These are phyloP conservation scores for Tolypocladium capitatum DNA, from an alignment of 2,329 filamentous ascomycete genomes.

Conservation along the genomic window DNA sequence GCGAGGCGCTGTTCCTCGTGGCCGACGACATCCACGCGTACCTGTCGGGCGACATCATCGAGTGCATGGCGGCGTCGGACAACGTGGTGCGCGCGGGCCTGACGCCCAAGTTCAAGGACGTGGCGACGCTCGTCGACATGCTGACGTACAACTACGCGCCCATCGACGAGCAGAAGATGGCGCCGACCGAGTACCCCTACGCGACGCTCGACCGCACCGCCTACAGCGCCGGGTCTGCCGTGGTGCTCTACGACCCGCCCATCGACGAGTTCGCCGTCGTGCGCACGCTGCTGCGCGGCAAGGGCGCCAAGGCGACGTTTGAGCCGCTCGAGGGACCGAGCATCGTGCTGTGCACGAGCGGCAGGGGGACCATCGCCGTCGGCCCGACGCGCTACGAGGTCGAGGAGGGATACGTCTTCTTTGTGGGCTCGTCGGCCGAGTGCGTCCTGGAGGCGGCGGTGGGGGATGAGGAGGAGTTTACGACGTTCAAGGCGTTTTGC, in stretches of 20 bases:
- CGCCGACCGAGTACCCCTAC: conserved; percentile 73
- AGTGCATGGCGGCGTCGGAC: conserved; percentile 98
- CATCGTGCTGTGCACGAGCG: conserved; percentile 80
- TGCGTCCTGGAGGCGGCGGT: conserved; percentile 59
- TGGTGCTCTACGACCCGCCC: conserved; percentile 78
- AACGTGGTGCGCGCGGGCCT: conserved; percentile 96
- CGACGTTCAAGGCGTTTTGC: conserved; percentile 88
- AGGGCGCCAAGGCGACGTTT: conserved; percentile 73
- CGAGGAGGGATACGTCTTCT: conserved; percentile 62
- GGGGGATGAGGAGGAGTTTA: conserved; percentile 54
- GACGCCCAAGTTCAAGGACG: conserved; percentile 97
- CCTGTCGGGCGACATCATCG: conserved; percentile 83
- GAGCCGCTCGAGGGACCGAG: conserved; percentile 79
- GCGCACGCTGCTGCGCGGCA: conserved; percentile 57
- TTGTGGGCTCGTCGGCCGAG: conserved; percentile 80
- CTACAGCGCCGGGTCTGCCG: conserved; percentile 63
- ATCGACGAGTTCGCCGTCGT: conserved; percentile 95
- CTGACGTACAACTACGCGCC: conserved; percentile 92
- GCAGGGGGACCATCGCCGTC: conserved; percentile 71
- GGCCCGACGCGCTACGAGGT: conserved; percentile 68
- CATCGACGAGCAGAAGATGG: conserved; percentile 90
- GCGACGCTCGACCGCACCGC: conserved; percentile 67
- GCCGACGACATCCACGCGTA: conserved; percentile 98
- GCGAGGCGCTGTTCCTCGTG: conserved; percentile 90
- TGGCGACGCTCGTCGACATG: conserved; percentile 76